Evolutionary conservation across 495 filamentous ascomycete species (phyloP).

Genomic region (Aspergillus bertholletiae): DNA sequence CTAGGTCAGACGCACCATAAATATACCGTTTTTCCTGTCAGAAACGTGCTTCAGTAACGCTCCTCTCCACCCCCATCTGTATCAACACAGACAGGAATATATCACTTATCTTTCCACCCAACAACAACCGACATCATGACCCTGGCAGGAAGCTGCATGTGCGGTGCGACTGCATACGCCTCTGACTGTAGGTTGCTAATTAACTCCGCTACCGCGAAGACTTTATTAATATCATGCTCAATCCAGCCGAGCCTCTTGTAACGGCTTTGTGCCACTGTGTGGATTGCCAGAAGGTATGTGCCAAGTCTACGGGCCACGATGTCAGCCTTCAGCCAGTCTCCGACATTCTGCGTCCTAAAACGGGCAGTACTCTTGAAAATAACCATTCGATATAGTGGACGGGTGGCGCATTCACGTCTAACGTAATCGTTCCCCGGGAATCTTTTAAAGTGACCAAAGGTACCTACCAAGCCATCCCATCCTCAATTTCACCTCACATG

Average conservation of each 20-base stretch:
- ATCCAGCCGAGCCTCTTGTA: constrained; percentile 13
- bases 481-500: too few relatives aligned
- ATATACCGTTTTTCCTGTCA: too few relatives aligned
- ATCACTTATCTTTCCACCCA: not conserved
- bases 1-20: not conserved
- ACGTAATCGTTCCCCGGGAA: constrained; percentile 41
- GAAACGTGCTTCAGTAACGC: too few relatives aligned
- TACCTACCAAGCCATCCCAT: too few relatives aligned
- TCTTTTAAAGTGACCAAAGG: constrained; percentile 41
- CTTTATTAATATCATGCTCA: constrained; percentile 20
- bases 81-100: not conserved
- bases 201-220: not conserved
- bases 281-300: constrained; percentile 43
- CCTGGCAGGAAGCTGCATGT: constrained; percentile 40
- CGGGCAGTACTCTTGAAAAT: too few relatives aligned
- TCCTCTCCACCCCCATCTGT: not conserved
- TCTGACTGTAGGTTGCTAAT: constrained; percentile 21
- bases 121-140: constrained; percentile 20
- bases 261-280: constrained; percentile 46
- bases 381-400: constrained; percentile 33
- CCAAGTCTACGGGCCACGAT: not conserved
- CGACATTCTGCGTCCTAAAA: too few relatives aligned
- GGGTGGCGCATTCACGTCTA: constrained; percentile 45
- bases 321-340: not conserved
- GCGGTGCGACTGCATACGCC: constrained; percentile 34